These are phyloP conservation scores for Amaranthus tricolor DNA, from an alignment of 179 eudicot species.

Conservation along the genomic window DNA sequence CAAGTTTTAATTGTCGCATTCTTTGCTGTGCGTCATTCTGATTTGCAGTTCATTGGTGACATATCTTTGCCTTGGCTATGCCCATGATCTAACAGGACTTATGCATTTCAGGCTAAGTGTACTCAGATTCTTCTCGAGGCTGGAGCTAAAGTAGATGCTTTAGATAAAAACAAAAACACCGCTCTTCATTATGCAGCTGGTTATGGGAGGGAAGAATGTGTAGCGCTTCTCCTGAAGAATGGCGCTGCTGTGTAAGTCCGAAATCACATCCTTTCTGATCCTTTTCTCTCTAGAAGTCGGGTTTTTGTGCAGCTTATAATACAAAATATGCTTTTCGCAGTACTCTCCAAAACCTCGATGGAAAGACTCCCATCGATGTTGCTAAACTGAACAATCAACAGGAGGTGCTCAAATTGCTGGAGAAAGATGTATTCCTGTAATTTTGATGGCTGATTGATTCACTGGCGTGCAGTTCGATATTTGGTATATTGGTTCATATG, in stretches of 20 bases:
- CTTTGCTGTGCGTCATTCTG: background rate
- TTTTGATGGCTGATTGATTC: conserved; percentile 9
- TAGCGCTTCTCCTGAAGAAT: conserved; percentile 82
- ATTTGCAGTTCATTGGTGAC: background rate
- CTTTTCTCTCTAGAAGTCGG: background rate
- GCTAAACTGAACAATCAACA: conserved; percentile 92
- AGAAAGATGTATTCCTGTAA: conserved; percentile 92
- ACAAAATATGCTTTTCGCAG: conserved; percentile 38
- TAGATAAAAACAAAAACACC: conserved; percentile 96
- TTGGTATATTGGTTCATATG: conserved; percentile 19
- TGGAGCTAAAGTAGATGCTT: conserved; percentile 90
- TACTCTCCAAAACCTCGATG: conserved; percentile 91
- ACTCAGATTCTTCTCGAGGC: conserved; percentile 91
- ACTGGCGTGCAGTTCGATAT: conserved; percentile 14
- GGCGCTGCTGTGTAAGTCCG: conserved; percentile 95
- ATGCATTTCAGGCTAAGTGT: conserved; percentile 59
- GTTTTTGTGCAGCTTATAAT: conserved; percentile 7
- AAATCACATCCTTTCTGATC: background rate
- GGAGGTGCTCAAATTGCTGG: conserved; percentile 81
- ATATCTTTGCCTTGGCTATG: conserved; percentile 1
- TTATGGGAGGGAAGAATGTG: conserved; percentile 97
- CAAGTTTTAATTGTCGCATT: background rate
- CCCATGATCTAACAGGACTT: conserved; percentile 3
- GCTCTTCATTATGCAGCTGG: conserved; percentile 99
- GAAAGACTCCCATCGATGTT: conserved; percentile 95